Conservation (phyloP, 2,329 filamentous ascomycete genomes). For the Aplosporella prunicola region DNA sequence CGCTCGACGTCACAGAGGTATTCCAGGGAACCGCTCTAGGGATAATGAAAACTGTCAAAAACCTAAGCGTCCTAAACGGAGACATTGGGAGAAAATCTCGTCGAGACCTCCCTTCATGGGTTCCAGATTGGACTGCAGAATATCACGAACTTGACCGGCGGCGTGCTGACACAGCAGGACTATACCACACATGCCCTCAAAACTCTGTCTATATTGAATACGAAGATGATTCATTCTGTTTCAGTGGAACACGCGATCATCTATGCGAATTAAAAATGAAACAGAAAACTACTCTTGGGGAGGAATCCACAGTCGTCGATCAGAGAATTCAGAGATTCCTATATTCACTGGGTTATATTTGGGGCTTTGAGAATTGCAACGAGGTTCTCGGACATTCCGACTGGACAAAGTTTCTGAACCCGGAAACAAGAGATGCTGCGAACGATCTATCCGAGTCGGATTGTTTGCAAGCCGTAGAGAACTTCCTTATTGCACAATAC, state of each 20-base stretch:
- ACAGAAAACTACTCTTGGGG: background rate
- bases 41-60: background rate
- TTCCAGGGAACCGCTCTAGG: background rate
- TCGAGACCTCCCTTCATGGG: background rate
- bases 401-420: background rate
- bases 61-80: background rate
- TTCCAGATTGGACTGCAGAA: background rate
- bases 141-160: constrained; percentile 7
- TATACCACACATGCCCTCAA: constrained; percentile 1
- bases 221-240: too few species aligned
- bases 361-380: background rate
- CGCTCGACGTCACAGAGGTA: background rate
- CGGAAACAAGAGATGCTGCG: background rate
- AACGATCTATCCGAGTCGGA: too few species aligned
- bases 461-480: background rate
- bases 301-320: background rate
- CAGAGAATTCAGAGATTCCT: too few species aligned
- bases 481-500: background rate
- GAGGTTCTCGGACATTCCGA: background rate
- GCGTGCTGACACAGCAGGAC: constrained; percentile 2
- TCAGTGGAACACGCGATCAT: background rate
- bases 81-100: background rate
- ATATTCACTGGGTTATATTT: too few species aligned
- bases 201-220: background rate
- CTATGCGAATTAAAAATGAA: background rate